These are phyloP conservation scores for Chloridella minuta DNA, from an alignment of 352 stramenopile species.

Conservation along the genomic window DNA sequence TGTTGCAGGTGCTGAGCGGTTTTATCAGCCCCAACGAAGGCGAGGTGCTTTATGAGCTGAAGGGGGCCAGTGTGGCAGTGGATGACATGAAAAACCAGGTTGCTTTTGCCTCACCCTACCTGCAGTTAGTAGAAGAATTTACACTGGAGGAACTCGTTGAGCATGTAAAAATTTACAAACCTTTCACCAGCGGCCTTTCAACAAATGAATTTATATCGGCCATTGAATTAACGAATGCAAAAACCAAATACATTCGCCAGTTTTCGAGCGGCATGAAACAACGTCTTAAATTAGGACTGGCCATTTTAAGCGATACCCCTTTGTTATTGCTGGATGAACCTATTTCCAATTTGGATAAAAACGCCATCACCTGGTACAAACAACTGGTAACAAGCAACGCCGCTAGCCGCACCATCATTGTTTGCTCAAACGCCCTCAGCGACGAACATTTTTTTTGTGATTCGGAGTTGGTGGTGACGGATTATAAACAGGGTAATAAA, in stretches of 20 bases:
- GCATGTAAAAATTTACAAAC: neutral
- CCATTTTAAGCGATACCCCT: neutral
- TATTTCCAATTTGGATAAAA: neutral
- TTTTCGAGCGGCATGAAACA: neutral
- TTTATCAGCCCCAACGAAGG: neutral
- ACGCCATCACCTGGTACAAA: neutral
- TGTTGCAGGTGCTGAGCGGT: neutral
- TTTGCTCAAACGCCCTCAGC: neutral
- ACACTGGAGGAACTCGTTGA: neutral
- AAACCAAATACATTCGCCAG: neutral
- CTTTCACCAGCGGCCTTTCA: neutral
- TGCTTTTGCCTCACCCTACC: neutral
- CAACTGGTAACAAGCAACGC: neutral
- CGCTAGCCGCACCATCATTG: neutral
- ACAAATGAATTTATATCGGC: neutral
- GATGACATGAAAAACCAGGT: neutral
- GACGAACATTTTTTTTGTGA: constrained; percentile 2
- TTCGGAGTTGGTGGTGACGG: neutral
- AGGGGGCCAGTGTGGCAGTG: neutral
- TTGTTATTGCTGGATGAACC: neutral
- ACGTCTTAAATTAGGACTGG: neutral
- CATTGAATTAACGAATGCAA: neutral
- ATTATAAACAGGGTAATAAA: no score
- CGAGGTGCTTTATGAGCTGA: neutral
- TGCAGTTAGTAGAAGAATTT: neutral